Percentiles rank a stretch among this genome's conserved stretches.
Evolutionary conservation across 495 filamentous ascomycete species (phyloP).

Genomic region (Penicillium atrosanguineum): DNA sequence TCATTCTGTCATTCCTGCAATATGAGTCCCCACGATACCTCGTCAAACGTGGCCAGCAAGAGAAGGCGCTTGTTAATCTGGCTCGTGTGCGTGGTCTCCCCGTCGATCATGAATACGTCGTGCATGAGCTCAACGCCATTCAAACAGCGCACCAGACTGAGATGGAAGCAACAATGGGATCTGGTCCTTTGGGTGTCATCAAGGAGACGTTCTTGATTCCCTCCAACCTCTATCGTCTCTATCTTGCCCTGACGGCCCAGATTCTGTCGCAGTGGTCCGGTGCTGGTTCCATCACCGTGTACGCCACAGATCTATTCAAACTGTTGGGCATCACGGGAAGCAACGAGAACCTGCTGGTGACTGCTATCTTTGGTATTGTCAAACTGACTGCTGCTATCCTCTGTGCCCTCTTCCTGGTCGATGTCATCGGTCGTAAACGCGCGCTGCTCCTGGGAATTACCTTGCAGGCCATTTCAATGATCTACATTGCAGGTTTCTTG

Average conservation of each 20-base stretch:
- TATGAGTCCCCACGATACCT: conserved; percentile 64
- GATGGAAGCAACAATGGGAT: conserved; percentile 57
- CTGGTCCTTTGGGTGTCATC: conserved; percentile 52
- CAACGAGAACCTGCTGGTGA: conserved; percentile 62
- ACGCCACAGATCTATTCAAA: conserved; percentile 64
- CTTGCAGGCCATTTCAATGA: conserved; percentile 60
- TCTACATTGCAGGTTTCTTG: conserved; percentile 68
- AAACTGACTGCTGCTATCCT: conserved; percentile 62
- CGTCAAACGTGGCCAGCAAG: conserved; percentile 53
- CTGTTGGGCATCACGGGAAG: conserved; percentile 61
- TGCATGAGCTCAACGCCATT: conserved; percentile 64
- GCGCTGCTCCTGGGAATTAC: conserved; percentile 62
- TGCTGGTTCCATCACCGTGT: conserved; percentile 63
- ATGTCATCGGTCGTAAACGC: conserved; percentile 70
- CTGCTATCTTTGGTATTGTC: conserved; percentile 67
- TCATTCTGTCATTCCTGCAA: conserved; percentile 61
- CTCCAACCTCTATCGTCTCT: conserved; percentile 62
- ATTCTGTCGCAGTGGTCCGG: conserved; percentile 70
- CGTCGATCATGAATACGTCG: conserved; percentile 40
- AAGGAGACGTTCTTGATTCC: conserved; percentile 60
- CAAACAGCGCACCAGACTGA: conserved; percentile 65
- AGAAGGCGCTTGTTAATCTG: conserved; percentile 49
- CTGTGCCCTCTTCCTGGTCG: conserved; percentile 71
- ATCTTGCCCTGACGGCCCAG: conserved; percentile 57
- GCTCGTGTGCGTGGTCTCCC: conserved; percentile 41